Percentiles rank a stretch among this genome's conserved stretches.
phyloP scores from a whole-genome alignment of 371 early-diverging fungal species.

The Lichtheimia corymbifera region DNA sequence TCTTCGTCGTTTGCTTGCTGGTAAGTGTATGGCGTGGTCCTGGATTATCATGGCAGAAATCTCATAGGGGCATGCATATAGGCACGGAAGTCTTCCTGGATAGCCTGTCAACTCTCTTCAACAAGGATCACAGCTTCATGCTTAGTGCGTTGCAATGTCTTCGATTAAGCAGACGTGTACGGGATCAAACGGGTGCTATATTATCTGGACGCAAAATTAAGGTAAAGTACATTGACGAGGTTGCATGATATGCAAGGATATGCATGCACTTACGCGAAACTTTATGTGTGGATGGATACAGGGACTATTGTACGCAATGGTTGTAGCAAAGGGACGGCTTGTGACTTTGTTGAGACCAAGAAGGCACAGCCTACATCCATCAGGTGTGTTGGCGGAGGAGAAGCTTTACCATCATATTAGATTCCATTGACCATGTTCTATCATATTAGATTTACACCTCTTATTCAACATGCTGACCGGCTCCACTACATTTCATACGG shows the following conservation, averaged over 20 bases:
- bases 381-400: conserved; percentile 34
- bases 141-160: conserved; percentile 78
- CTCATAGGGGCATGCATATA: conserved; percentile 3
- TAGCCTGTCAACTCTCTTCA: conserved; percentile 72
- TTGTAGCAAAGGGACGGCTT: conserved; percentile 74
- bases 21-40: conserved; percentile 19
- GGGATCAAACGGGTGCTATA: conserved; percentile 66
- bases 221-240: conserved; percentile 24
- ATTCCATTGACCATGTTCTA: neutral
- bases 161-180: conserved; percentile 63
- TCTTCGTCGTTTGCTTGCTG: conserved; percentile 76
- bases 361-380: conserved; percentile 79
- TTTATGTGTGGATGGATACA: conserved; percentile 16
- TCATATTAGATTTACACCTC: conserved; percentile 71
- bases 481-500: conserved; percentile 71
- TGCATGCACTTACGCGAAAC: neutral
- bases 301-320: conserved; percentile 75
- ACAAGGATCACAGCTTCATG: conserved; percentile 72
- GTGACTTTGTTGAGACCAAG: conserved; percentile 79
- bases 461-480: conserved; percentile 83
- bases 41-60: neutral
- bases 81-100: conserved; percentile 90
- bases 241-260: neutral
- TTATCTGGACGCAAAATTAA: conserved; percentile 61
- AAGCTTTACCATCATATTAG: neutral